Percentiles rank a stretch among this genome's conserved stretches.
Evolutionary conservation across 2,329 filamentous ascomycete genomes (phyloP).

Genomic region (Pseudocercospora fuligena): DNA sequence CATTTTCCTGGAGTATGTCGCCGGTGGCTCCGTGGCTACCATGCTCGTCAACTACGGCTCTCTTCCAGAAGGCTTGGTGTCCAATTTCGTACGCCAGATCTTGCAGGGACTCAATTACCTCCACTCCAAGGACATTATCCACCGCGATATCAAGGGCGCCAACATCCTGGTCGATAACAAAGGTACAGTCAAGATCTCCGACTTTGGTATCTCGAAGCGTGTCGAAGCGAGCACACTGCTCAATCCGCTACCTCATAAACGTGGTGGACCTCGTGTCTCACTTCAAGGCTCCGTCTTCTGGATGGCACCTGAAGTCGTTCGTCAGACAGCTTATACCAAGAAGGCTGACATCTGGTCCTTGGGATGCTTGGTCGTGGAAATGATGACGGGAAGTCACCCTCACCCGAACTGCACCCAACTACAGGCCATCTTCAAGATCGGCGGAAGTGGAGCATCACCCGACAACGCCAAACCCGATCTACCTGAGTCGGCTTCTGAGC

Average conservation of each 20-base stretch:
- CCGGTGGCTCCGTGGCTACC: conserved; percentile 93
- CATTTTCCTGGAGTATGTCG: conserved; percentile 99
- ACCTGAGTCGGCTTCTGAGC: conserved; percentile 81
- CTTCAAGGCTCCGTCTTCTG: conserved; percentile 98
- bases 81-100: conserved; percentile 96
- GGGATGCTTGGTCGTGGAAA: conserved; percentile 95
- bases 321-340: conserved; percentile 95
- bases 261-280: conserved; percentile 69
- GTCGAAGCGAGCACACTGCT: conserved; percentile 89
- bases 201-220: conserved; percentile 98
- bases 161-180: conserved; percentile 99
- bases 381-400: conserved; percentile 96
- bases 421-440: conserved; percentile 97
- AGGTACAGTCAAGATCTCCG: conserved; percentile 97
- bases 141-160: conserved; percentile 97
- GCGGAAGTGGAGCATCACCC: conserved; percentile 65
- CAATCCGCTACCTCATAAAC: conserved; percentile 48
- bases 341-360: conserved; percentile 99
- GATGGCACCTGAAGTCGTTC: conserved; percentile 99
- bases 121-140: conserved; percentile 93
- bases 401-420: conserved; percentile 97
- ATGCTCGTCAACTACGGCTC: conserved; percentile 99
- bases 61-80: conserved; percentile 87
- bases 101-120: conserved; percentile 90
- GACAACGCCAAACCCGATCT: conserved; percentile 78